phyloP scores from a whole-genome alignment of 2,329 filamentous ascomycete genomes.

The Plenodomus tracheiphilus region DNA sequence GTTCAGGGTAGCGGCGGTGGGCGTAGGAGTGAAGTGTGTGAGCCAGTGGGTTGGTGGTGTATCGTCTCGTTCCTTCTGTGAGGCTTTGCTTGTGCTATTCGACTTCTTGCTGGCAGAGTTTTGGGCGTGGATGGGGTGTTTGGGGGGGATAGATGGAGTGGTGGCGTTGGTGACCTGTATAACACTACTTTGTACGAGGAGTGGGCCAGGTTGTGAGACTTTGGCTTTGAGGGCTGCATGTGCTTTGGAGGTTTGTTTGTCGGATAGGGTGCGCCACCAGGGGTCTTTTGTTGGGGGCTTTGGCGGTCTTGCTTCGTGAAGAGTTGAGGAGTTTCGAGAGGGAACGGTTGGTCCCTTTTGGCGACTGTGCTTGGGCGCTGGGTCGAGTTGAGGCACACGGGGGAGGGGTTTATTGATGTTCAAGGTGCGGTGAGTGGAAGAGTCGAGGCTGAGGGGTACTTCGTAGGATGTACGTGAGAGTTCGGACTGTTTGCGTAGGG shows the following conservation, averaged over 20 bases:
- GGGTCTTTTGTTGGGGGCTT: neutral
- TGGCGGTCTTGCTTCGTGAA: neutral
- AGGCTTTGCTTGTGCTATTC: neutral
- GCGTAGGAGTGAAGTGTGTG: slow-evolving; percentile 6
- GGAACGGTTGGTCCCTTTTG: neutral
- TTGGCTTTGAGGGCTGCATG: slow-evolving; percentile 19
- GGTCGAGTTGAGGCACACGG: slow-evolving; percentile 5
- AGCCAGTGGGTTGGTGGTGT: slow-evolving; percentile 12
- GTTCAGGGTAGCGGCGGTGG: slow-evolving; percentile 1
- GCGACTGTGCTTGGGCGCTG: slow-evolving; percentile 1
- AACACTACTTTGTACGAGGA: slow-evolving; percentile 7
- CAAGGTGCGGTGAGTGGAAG: neutral
- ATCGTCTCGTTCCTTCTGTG: slow-evolving; percentile 3
- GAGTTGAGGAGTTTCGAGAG: neutral
- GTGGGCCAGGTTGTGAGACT: slow-evolving; percentile 25
- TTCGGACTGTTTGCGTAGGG: slow-evolving; percentile 1
- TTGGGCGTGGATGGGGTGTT: slow-evolving; percentile 2
- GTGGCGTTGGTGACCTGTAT: slow-evolving; percentile 20
- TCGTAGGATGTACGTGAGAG: slow-evolving; percentile 14
- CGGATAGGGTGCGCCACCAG: slow-evolving; percentile 7
- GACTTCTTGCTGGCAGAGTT: neutral
- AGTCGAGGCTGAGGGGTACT: slow-evolving; percentile 10
- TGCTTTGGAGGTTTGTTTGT: slow-evolving; percentile 3
- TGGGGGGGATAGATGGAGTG: slow-evolving; percentile 5
- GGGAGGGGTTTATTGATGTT: slow-evolving; percentile 21